Conservation (phyloP, 305 asterid species). For the Withania somnifera region DNA sequence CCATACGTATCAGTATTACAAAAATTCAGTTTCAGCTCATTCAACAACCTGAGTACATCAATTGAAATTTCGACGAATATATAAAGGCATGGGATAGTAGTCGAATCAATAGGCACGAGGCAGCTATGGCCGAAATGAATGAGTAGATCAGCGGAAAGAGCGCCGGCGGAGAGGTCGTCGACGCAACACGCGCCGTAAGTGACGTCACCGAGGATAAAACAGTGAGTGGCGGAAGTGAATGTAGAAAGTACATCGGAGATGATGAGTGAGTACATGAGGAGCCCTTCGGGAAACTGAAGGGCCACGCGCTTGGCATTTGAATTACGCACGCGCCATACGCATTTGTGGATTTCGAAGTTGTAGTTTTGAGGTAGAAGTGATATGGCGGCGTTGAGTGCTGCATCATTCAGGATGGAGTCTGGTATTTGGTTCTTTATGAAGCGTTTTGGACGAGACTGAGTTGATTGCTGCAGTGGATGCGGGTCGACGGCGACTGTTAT, state of each 20-base stretch:
- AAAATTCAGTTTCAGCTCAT: conserved; percentile 53
- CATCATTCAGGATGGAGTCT: conserved; percentile 59
- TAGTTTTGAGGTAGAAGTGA: conserved; percentile 80
- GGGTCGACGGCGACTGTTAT: not conserved
- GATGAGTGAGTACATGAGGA: conserved; percentile 64
- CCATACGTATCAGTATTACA: conserved; percentile 1
- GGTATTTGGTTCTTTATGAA: conserved; percentile 81
- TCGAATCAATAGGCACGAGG: conserved; percentile 72
- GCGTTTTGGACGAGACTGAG: conserved; percentile 40
- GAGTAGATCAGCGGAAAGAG: conserved; percentile 67
- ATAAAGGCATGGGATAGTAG: conserved; percentile 69
- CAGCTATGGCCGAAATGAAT: conserved; percentile 96
- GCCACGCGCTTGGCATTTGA: conserved; percentile 65
- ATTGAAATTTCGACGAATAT: conserved; percentile 76
- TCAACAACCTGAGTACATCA: conserved; percentile 36
- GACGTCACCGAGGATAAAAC: conserved; percentile 88
- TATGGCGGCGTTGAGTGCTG: conserved; percentile 74
- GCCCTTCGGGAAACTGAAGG: conserved; percentile 93
- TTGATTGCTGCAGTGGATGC: not conserved
- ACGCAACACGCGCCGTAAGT: conserved; percentile 96
- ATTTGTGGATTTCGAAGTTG: conserved; percentile 89
- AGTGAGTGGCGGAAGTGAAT: conserved; percentile 63
- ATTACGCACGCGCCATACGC: conserved; percentile 65
- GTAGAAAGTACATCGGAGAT: conserved; percentile 80
- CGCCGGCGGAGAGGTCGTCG: conserved; percentile 79